Evolutionary conservation across 1,284 basidiomycete species (phyloP).

Genomic region (Coriolopsis trogii): DNA sequence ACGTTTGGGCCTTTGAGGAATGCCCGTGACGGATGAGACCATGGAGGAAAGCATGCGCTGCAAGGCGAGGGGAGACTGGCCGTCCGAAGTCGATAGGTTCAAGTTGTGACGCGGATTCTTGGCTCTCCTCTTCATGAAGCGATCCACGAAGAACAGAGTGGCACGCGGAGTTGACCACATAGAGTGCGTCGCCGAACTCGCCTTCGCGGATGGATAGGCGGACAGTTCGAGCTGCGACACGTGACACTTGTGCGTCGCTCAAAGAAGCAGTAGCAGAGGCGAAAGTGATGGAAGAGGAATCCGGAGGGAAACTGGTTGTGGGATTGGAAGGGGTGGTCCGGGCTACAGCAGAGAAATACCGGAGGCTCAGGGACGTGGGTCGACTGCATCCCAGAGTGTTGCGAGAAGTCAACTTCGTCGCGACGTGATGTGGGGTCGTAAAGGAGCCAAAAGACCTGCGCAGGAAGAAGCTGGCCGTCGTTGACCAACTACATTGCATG

Average conservation of each 20-base stretch:
- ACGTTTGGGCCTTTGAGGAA: slow-evolving; percentile 47
- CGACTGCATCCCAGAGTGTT: not conserved
- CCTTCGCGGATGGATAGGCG: slow-evolving; percentile 47
- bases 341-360: too few relatives aligned
- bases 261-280: slow-evolving; percentile 22
- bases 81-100: slow-evolving; percentile 50
- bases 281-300: not conserved
- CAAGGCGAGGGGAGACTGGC: slow-evolving; percentile 56
- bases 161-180: slow-evolving; percentile 60
- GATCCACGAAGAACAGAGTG: slow-evolving; percentile 38
- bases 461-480: slow-evolving; percentile 39
- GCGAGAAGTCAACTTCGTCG: slow-evolving; percentile 7
- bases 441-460: slow-evolving; percentile 5
- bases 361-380: not conserved
- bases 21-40: slow-evolving; percentile 56
- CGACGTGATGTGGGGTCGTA: not conserved
- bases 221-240: slow-evolving; percentile 56
- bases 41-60: slow-evolving; percentile 66
- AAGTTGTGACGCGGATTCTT: slow-evolving; percentile 12
- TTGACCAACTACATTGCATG: slow-evolving; percentile 66
- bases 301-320: not conserved
- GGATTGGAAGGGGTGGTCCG: too few relatives aligned
- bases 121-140: slow-evolving; percentile 2
- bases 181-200: slow-evolving; percentile 53
- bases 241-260: slow-evolving; percentile 48